These are phyloP conservation scores for Dendrobium chrysotoxum DNA, from an alignment of 106 monocot genomes.

Conservation along the genomic window DNA sequence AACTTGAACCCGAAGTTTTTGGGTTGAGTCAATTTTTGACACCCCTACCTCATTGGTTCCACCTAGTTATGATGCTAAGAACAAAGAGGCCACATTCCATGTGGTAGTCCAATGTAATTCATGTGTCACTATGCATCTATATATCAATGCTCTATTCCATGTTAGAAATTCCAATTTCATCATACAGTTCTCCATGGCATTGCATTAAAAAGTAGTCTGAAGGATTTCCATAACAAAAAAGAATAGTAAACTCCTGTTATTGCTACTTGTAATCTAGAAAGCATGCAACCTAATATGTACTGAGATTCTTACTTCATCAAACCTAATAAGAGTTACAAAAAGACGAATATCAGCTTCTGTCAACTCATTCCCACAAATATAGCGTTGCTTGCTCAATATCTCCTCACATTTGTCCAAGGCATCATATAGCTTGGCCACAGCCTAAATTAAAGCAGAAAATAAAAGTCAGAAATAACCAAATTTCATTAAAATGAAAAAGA, in stretches of 20 bases:
- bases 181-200: neutral
- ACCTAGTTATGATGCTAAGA: too few species aligned
- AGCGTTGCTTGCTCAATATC: conserved; percentile 70
- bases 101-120: too few species aligned
- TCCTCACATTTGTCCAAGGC: conserved; percentile 78
- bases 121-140: too few species aligned
- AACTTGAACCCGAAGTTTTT: too few species aligned
- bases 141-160: too few species aligned
- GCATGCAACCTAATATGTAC: conserved; percentile 3
- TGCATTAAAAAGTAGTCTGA: neutral
- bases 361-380: conserved; percentile 61
- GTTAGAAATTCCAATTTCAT: neutral
- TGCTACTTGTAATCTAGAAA: neutral
- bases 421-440: conserved; percentile 60
- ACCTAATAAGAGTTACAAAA: conserved; percentile 85
- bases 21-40: too few species aligned
- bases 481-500: neutral
- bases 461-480: conserved; percentile 10
- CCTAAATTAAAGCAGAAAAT: conserved; percentile 27
- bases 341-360: conserved; percentile 85
- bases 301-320: conserved; percentile 73
- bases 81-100: too few species aligned
- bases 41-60: too few species aligned
- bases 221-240: neutral
- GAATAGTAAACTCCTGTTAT: neutral